Evolutionary conservation across 768 basidiomycete genomes (phyloP).

Genomic region (Boletus edulis): DNA sequence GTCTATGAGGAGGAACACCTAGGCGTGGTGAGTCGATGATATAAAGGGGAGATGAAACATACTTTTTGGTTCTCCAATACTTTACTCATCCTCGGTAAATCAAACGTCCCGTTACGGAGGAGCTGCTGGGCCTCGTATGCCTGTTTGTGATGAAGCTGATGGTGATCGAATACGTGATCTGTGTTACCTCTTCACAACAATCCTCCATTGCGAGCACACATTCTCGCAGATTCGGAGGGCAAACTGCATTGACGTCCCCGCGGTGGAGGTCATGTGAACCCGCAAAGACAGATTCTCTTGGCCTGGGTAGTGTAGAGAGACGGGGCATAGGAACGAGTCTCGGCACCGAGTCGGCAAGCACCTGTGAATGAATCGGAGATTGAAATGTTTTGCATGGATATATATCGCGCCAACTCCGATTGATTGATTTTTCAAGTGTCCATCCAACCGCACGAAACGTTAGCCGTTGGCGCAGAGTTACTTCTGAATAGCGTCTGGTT

Average conservation of each 20-base stretch:
- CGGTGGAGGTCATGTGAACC: slow-evolving; percentile 65
- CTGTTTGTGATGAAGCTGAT: slow-evolving; percentile 32
- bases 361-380: slow-evolving; percentile 25
- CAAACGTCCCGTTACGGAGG: slow-evolving; percentile 66
- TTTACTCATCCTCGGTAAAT: slow-evolving; percentile 68
- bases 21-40: slow-evolving; percentile 3
- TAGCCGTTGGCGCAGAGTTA: slow-evolving; percentile 41
- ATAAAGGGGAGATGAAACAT: slow-evolving; percentile 10
- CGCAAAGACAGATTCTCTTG: slow-evolving; percentile 68
- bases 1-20: slow-evolving; percentile 76
- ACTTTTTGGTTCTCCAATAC: slow-evolving; percentile 70
- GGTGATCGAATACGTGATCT: not conserved
- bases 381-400: slow-evolving; percentile 11
- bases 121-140: slow-evolving; percentile 67
- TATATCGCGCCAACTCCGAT: slow-evolving; percentile 27
- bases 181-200: slow-evolving; percentile 71
- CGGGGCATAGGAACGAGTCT: slow-evolving; percentile 37
- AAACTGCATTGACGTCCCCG: slow-evolving; percentile 60
- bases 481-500: slow-evolving; percentile 56
- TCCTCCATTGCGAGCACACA: slow-evolving; percentile 79
- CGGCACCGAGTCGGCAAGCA: slow-evolving; percentile 13
- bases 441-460: slow-evolving; percentile 67
- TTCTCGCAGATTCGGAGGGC: slow-evolving; percentile 70
- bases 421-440: slow-evolving; percentile 50
- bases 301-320: slow-evolving; percentile 46